Percentiles rank a stretch among this genome's conserved stretches.
Conservation (phyloP, 2,329 filamentous ascomycete genomes). For the Colletotrichum costaricense region DNA sequence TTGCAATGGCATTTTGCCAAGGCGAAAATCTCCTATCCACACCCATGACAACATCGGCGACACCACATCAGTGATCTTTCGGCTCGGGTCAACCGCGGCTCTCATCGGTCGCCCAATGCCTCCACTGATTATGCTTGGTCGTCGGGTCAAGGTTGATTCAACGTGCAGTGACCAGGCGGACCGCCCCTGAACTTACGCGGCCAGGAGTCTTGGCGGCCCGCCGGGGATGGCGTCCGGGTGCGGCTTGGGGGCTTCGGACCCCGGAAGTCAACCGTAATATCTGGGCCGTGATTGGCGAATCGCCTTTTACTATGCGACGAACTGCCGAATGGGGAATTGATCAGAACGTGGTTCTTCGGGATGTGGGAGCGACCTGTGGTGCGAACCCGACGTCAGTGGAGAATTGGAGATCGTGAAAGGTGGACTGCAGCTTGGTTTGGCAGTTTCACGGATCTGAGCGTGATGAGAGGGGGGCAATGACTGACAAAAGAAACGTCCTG, state of each 20-base stretch:
- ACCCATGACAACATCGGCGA: slow-evolving; percentile 6
- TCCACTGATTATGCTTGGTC: not conserved
- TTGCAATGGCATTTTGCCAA: not conserved
- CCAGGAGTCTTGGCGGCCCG: slow-evolving; percentile 30
- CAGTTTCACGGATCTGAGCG: slow-evolving; percentile 7
- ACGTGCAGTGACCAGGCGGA: slow-evolving; percentile 3
- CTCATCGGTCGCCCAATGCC: not conserved
- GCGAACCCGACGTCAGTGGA: slow-evolving; percentile 22
- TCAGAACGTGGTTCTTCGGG: slow-evolving; percentile 16
- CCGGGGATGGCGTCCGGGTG: not conserved
- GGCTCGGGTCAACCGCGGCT: slow-evolving; percentile 12
- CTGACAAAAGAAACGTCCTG: slow-evolving; percentile 6
- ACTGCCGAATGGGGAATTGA: slow-evolving; percentile 1
- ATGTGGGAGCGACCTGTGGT: slow-evolving; percentile 20
- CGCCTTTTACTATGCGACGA: not conserved
- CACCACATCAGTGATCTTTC: not conserved
- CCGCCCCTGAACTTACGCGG: slow-evolving; percentile 29
- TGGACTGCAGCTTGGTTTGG: slow-evolving; percentile 16
- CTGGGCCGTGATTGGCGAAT: not conserved
- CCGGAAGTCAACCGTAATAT: slow-evolving; percentile 17
- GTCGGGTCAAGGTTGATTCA: slow-evolving; percentile 4
- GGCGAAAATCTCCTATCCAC: not conserved
- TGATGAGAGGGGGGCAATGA: not conserved
- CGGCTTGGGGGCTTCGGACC: slow-evolving; percentile 4
- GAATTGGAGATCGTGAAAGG: slow-evolving; percentile 14